A percentile compares a stretch with the other conserved stretches of the same genome.
These are phyloP conservation scores for Globisporangium camurandrum DNA, from an alignment of 352 stramenopile species.

Conservation along the genomic window DNA sequence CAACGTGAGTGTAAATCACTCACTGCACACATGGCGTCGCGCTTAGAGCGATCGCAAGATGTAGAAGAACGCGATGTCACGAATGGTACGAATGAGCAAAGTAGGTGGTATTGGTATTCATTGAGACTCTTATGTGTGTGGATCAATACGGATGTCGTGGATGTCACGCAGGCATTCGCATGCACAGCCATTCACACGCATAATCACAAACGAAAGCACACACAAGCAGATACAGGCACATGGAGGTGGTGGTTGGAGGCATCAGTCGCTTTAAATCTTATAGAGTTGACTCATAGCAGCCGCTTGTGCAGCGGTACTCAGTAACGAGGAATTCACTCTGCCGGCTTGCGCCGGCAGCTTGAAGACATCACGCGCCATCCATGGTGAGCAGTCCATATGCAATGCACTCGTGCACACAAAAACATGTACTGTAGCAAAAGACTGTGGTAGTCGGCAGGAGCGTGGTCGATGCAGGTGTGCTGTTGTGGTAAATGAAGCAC, in stretches of 20 bases:
- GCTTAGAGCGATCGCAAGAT: no score
- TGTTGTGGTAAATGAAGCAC: no score
- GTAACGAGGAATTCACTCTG: conserved; percentile 90
- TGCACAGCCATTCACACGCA: no score
- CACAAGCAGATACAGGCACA: conserved; percentile 4
- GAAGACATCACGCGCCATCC: conserved; percentile 72
- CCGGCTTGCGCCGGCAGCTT: conserved; percentile 28
- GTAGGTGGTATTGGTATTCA: no score
- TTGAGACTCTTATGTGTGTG: no score
- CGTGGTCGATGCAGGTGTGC: conserved; percentile 7
- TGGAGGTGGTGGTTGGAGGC: conserved; percentile 19
- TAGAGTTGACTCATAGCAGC: conserved; percentile 83
- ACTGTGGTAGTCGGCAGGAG: background rate
- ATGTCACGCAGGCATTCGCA: no score
- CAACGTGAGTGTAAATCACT: no score
- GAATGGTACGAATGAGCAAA: no score
- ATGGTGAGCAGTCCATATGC: background rate
- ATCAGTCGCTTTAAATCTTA: conserved; percentile 78
- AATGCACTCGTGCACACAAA: conserved; percentile 5
- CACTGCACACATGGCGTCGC: no score
- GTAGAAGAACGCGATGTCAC: no score
- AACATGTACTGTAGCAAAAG: background rate
- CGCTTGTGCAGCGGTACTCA: conserved; percentile 84
- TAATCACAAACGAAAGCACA: conserved; percentile 1
- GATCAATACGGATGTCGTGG: no score